phyloP scores from a whole-genome alignment of 2,329 filamentous ascomycete genomes.

The Nothophaeocryptopus gaeumannii region DNA sequence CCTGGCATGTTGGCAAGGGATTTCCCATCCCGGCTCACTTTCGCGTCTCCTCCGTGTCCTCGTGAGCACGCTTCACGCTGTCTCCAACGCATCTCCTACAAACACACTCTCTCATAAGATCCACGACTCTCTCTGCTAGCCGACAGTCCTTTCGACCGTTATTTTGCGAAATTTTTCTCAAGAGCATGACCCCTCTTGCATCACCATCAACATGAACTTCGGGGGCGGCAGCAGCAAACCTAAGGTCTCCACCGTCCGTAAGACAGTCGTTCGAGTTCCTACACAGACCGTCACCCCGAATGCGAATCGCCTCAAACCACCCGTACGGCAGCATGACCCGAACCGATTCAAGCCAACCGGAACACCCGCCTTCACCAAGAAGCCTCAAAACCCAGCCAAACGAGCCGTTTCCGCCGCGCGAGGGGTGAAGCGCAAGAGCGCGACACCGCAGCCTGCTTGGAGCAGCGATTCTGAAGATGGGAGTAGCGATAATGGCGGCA shows the following conservation, averaged over 20 bases:
- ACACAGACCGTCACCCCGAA: constrained; percentile 13
- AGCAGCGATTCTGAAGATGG: constrained; percentile 34
- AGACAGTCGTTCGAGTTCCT: constrained; percentile 27
- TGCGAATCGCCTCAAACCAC: constrained; percentile 3
- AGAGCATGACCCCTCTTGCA: constrained; percentile 11
- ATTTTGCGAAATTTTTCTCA: no score
- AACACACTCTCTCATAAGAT: no score
- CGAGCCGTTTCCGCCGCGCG: constrained; percentile 23
- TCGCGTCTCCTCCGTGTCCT: no score
- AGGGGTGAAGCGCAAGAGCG: constrained; percentile 37
- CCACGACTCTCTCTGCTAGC: no score
- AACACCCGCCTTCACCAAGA: constrained; percentile 15
- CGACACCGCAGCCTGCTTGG: constrained; percentile 33
- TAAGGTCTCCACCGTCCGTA: constrained; percentile 26
- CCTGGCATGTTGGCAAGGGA: no score
- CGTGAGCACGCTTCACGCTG: no score
- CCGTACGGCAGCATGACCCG: constrained; percentile 19
- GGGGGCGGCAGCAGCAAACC: constrained; percentile 11
- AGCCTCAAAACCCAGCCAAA: constrained; percentile 19
- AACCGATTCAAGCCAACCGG: constrained; percentile 29
- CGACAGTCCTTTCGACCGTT: no score
- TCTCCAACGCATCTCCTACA: no score
- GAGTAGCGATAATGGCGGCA: constrained; percentile 31
- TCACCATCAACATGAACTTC: constrained; percentile 25
- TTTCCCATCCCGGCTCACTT: no score